phyloP scores from a whole-genome alignment of 2,329 filamentous ascomycete species.

The Arthrobotrys conoides region DNA sequence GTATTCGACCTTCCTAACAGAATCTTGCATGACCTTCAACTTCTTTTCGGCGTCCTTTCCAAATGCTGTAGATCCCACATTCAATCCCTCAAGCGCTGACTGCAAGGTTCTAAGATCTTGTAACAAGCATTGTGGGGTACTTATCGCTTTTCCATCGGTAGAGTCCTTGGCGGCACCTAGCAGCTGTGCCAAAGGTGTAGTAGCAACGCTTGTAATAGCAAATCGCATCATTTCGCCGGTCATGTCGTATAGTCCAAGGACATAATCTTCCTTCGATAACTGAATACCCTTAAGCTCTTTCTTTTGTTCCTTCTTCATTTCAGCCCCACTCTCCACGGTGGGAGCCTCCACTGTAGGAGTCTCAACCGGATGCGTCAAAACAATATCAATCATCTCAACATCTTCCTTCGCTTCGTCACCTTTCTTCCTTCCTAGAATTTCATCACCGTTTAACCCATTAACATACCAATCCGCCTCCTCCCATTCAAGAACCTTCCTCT shows the following conservation, averaged over 20 bases:
- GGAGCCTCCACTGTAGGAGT: too few relatives aligned
- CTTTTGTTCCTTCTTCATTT: conserved; percentile 21
- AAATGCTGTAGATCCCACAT: conserved; percentile 74
- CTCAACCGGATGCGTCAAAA: not conserved
- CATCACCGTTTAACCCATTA: conserved; percentile 64
- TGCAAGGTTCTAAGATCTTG: conserved; percentile 61
- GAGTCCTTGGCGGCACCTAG: conserved; percentile 69
- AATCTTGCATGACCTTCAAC: conserved; percentile 85
- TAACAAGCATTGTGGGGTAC: conserved; percentile 26
- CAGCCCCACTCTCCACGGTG: not conserved
- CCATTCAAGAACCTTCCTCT: conserved; percentile 77
- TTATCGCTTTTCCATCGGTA: conserved; percentile 61
- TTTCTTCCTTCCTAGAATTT: conserved; percentile 63
- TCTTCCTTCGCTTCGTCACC: conserved; percentile 63
- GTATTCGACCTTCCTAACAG: conserved; percentile 93
- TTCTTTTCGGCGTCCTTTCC: conserved; percentile 83
- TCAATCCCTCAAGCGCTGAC: conserved; percentile 73
- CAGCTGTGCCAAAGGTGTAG: conserved; percentile 68
- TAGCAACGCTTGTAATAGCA: conserved; percentile 87
- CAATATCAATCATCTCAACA: conserved; percentile 57
- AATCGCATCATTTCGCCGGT: conserved; percentile 98
- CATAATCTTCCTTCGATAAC: conserved; percentile 85
- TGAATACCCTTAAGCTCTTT: conserved; percentile 71
- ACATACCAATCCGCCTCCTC: conserved; percentile 52
- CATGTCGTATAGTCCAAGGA: conserved; percentile 92